phyloP scores from a whole-genome alignment of 371 early-diverging fungal genomes.

The Haplosporangium sp. region DNA sequence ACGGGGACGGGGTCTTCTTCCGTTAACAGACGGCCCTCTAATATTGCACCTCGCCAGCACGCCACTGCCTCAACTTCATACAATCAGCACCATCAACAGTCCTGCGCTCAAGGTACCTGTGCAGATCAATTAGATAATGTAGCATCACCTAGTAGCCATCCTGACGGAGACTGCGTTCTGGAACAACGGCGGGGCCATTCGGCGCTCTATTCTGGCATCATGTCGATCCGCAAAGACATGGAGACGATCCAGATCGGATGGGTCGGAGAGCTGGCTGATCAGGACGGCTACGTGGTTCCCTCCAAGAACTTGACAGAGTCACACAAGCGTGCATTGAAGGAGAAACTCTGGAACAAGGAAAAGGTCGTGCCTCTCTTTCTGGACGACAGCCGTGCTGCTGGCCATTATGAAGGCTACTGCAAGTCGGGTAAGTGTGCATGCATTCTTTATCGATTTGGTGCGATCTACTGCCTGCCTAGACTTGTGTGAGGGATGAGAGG shows the following conservation, averaged over 20 bases:
- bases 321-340: conserved; percentile 55
- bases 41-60: conserved; percentile 23
- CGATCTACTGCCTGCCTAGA: too few relatives aligned
- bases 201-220: conserved; percentile 82
- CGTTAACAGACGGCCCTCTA: conserved; percentile 27
- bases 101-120: neutral
- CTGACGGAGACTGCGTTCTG: conserved; percentile 39
- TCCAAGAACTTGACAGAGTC: conserved; percentile 52
- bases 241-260: conserved; percentile 76
- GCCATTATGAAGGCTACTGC: conserved; percentile 93
- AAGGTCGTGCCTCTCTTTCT: conserved; percentile 85
- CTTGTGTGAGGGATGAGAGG: too few relatives aligned
- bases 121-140: neutral
- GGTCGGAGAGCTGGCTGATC: conserved; percentile 67
- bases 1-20: conserved; percentile 7
- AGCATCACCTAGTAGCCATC: conserved; percentile 3
- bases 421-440: conserved; percentile 76
- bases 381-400: conserved; percentile 72
- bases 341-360: conserved; percentile 61
- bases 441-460: neutral
- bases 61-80: conserved; percentile 3
- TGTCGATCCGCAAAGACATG: conserved; percentile 62
- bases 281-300: conserved; percentile 53
- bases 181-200: conserved; percentile 74
- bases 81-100: neutral